Base-by-base conservation (phyloP, 106 monocot species). In the Agapanthus africanus region DNA sequence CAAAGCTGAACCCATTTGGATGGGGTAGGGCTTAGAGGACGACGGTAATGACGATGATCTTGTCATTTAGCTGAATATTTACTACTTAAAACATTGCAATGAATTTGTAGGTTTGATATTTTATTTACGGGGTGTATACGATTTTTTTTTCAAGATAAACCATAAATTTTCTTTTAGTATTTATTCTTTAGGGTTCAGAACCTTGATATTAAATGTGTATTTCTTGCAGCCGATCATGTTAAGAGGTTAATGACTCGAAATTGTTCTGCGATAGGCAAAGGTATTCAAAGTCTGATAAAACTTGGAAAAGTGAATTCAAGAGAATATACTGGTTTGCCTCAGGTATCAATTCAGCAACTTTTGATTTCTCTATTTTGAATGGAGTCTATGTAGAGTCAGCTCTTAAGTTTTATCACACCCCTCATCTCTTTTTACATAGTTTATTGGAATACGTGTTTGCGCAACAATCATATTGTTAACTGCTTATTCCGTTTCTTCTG, bases 261-360 rank as follows among this genome's bases (percentile, higher is more conserved):
- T 87, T 60, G 78, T 70, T 11, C 39, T 40, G 4, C 18, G 8
- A 41, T 92, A 54, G 82, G 89, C 14, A 74, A 80, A 69, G 32
- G 76, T 65, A 54, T 97, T 30, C 88, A 97, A 70, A 85, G 71
- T 47, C 75, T 97, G 87, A 66, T 97, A 47, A 87, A 61, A 71
- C 71, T 79, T 39, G 92, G 97, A 41, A 84, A 76, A 67, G 1
- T 97, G 62, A 76, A 72, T 73, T 71, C 89, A 21, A 3, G 32
- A 63, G 72, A 82, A 47, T 49, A 71, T 64, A n/a, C 87, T 51
- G 89, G 90, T 78, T 85, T 97, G 61, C 97, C 92, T 78, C 92
- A 97, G 88, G 92, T 91, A 79, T 32, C 42, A 21, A n/a, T n/a
- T 71, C 7, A 15, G 21, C 23, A 30, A 34, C 35, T 42, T 52